phyloP scores from a whole-genome alignment of 208 protist species.

The Sergeia podlipaevii region DNA sequence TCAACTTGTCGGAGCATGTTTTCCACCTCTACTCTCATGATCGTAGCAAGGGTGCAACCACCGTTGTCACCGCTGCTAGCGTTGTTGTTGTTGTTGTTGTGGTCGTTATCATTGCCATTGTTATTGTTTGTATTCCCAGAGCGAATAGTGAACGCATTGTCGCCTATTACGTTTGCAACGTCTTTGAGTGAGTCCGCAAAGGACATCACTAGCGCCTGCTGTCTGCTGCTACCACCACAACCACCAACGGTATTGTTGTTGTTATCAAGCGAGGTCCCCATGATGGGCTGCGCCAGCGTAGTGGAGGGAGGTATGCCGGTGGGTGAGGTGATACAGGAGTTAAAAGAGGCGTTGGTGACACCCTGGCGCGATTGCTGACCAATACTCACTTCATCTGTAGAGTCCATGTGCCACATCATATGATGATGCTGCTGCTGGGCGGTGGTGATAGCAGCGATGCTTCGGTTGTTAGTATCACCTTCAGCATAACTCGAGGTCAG shows the following conservation, averaged over 20 bases:
- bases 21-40: constrained; percentile 26
- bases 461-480: not conserved
- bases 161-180: too few species aligned
- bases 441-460: not conserved
- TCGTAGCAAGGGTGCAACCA: constrained; percentile 7
- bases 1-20: constrained; percentile 19
- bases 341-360: too few species aligned
- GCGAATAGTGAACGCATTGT: not conserved
- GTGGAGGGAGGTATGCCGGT: constrained; percentile 3
- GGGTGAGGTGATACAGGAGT: too few species aligned
- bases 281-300: not conserved
- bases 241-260: not conserved
- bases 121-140: constrained; percentile 4
- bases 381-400: too few species aligned
- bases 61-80: constrained; percentile 7
- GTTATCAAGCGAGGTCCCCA: not conserved
- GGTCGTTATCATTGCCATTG: constrained; percentile 6
- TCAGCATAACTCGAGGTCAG: too few species aligned
- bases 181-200: too few species aligned
- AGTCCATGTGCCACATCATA: too few species aligned
- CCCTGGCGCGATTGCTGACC: too few species aligned
- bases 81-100: not conserved
- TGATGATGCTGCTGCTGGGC: too few species aligned
- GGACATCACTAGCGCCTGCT: too few species aligned
- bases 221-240: constrained; percentile 1